Base-by-base conservation (phyloP, 345 rosid genomes). In the Lepidium sativum region DNA sequence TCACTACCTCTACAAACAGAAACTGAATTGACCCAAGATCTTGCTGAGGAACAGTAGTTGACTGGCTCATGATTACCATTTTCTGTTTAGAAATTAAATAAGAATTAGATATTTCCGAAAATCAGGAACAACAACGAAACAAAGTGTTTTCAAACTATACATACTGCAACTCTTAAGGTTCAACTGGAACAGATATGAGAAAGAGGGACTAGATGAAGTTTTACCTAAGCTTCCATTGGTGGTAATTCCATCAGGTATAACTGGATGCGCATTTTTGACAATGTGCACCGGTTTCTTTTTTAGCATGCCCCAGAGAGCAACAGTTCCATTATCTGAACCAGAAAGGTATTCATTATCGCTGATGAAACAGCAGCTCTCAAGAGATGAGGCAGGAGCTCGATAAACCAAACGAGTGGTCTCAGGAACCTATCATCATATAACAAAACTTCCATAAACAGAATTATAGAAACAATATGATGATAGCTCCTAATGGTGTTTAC, bases 291-390 rank as follows among this genome's bases (percentile, higher is more conserved):
- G 97, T 76, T 89, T 95, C 86, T 91, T 95, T 53, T 80, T 85
- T 58, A 78, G 58, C 20, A 64, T 12, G 20, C 66, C 75, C 98
- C 99, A 91, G 12, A 91, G 88, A 62, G 83, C 87, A 76, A 91
- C 52, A 71, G 84, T 84, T 76, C 99, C 98, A 73, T 91, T 86
- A 80, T 95, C 99, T 1, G 97, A 91, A 71, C 99, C 98, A 72
- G 97, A 81, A 60, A 95, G 72, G 76, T 85, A 95, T 63, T 95
- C 94, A 55, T 80, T 82, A 29, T 88, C 86, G 74, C 82, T 79
- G 72, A 95, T 76, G 73, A 95, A 85, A 78, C 96, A 82, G 64
- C 98, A 84, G 73, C 98, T 86, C 77, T 95, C 99, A 67, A 95
- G 81, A 74, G 94, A 84, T 2, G 94, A 80, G 5, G 83, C 77